Conservation (phyloP, 176 grass and related monocot species). For the Avena eriantha region DNA sequence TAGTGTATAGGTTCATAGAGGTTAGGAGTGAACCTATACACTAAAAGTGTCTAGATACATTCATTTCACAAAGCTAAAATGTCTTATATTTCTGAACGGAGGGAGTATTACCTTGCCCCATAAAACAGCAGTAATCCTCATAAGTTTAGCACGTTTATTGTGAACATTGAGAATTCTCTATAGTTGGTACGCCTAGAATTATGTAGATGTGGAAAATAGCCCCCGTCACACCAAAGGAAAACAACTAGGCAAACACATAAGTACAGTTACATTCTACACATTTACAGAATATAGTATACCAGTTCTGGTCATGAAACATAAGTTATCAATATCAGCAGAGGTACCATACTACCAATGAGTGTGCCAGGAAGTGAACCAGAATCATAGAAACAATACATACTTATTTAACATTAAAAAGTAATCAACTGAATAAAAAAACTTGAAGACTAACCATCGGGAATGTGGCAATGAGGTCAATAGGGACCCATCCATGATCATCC, state of each 20-base stretch:
- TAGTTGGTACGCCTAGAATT: not conserved
- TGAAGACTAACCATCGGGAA: conserved; percentile 68
- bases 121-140: not conserved
- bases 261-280: not conserved
- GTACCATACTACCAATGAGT: not conserved
- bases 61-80: too few species aligned
- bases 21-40: too few species aligned
- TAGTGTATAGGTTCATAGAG: too few species aligned
- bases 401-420: not conserved
- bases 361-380: not conserved
- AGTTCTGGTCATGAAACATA: not conserved
- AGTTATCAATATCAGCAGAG: conserved; percentile 1
- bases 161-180: not conserved
- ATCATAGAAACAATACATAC: not conserved
- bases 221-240: not conserved
- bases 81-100: too few species aligned
- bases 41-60: too few species aligned
- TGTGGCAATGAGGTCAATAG: conserved; percentile 58
- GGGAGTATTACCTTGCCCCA: not conserved
- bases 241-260: not conserved
- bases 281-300: not conserved
- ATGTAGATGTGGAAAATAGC: not conserved
- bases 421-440: not conserved
- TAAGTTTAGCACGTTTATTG: not conserved
- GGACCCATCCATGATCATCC: conserved; percentile 89